A percentile compares a stretch with the other conserved stretches of the same genome.
Conservation (phyloP, 176 grass and related monocot species). For the Cenchrus purpureus region DNA sequence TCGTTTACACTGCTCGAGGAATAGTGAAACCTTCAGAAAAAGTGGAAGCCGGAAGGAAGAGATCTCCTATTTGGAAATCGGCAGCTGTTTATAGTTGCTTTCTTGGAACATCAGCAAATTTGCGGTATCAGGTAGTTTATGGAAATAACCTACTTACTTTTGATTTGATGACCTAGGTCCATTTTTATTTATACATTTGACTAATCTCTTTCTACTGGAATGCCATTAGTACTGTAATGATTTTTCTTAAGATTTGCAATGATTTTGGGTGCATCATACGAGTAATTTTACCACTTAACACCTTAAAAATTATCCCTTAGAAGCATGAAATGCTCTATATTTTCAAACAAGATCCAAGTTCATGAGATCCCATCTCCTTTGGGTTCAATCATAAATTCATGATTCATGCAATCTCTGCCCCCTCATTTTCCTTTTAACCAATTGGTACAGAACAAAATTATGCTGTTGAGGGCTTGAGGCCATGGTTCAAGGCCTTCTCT, state of each 20-base stretch:
- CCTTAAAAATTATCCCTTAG: not conserved
- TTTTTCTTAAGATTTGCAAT: not conserved
- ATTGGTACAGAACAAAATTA: not conserved
- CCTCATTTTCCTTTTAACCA: not conserved
- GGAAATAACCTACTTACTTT: conserved; percentile 23
- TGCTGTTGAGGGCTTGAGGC: not conserved
- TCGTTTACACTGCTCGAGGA: conserved; percentile 62
- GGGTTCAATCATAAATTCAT: not conserved
- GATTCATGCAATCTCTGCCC: not conserved
- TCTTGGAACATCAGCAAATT: conserved; percentile 93
- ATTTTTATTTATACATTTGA: conserved; percentile 16
- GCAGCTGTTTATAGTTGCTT: conserved; percentile 86
- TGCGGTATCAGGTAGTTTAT: conserved; percentile 88
- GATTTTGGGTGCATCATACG: not conserved
- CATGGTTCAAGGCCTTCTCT: conserved; percentile 5
- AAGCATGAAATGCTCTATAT: not conserved
- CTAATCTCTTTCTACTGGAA: not conserved
- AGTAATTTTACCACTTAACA: not conserved
- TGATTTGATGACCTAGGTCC: conserved; percentile 14
- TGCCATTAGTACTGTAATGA: not conserved
- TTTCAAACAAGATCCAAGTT: not conserved
- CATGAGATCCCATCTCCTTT: conserved; percentile 1
- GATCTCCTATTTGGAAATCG: conserved; percentile 86
- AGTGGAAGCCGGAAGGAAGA: conserved; percentile 59
- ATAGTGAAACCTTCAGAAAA: conserved; percentile 58